Evolutionary conservation across 2,329 filamentous ascomycete genomes (phyloP), one percentile per base, ranked within the genome.

Genomic region (Paraconiothyrium brasiliense): DNA sequence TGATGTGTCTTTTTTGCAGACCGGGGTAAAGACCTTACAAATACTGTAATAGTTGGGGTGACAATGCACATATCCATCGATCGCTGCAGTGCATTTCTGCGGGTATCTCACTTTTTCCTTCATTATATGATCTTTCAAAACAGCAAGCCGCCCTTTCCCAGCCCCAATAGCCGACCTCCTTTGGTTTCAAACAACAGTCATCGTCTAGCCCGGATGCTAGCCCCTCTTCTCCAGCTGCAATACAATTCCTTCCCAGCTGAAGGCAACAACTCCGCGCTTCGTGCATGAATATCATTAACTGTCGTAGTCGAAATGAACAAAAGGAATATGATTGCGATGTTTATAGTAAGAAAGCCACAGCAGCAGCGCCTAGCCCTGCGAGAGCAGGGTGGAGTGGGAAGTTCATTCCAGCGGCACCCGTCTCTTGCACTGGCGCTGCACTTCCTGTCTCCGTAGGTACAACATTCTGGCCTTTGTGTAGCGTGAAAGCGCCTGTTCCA

Each of bases 351-450:
- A 71, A 70, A 9, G 67, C 72, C 35, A 66, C 67, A 6, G 65
- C 66, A 13, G 69, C 72, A 37, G 69, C 72, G 57, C 72, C 74
- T n/a, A 76, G 52, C 44, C 73, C 74, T 13, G 67, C 71, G 48
- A 75, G 47, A 16, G 66, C 67, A 56, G 74, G 73, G 4, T 63
- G 67, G 41, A 69, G 49, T 0, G 70, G 69, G 54, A 59, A 63
- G 54, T 71, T 60, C 0, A 69, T 64, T 13, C 62, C 66, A 22
- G 70, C 62, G 32, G 22, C 59, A 24, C 30, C 57, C 41, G 35
- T 50, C 35, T 44, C 54, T 30, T 54, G 49, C 54, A 44, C 54
- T 16, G 59, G 54, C 11, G 44, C 46, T 11, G 32, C 32, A 44
- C 41, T 48, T n/a, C 30, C 55, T 5, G 50, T 58, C 30, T 43